A percentile compares a stretch with the other conserved stretches of the same genome.
Evolutionary conservation across 768 basidiomycete species (phyloP).

Genomic region (Leccinum boreale): DNA sequence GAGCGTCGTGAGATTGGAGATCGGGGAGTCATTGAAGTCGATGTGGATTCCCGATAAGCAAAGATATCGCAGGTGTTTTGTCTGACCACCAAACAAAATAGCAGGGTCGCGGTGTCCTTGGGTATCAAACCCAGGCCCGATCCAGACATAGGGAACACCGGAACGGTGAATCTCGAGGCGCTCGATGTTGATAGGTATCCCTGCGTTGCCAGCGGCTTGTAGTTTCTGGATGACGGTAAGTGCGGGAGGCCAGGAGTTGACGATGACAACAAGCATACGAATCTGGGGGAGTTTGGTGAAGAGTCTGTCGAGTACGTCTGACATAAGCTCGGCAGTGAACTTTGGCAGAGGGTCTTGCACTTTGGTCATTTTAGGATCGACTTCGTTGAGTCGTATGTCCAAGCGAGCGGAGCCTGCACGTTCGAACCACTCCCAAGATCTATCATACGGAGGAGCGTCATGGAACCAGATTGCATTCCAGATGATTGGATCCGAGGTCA

Average conservation of each 20-base stretch:
- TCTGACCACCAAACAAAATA: slow-evolving; percentile 49
- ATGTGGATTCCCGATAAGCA: slow-evolving; percentile 58
- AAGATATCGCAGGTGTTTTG: slow-evolving; percentile 47
- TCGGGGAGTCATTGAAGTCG: slow-evolving; percentile 49
- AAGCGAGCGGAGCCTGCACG: slow-evolving; percentile 53
- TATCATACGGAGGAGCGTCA: slow-evolving; percentile 46
- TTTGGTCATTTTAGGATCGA: slow-evolving; percentile 22
- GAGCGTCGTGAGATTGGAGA: slow-evolving; percentile 57
- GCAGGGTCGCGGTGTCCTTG: slow-evolving; percentile 31
- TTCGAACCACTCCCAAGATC: slow-evolving; percentile 54
- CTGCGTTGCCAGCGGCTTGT: slow-evolving; percentile 31
- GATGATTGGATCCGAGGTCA: slow-evolving; percentile 46
- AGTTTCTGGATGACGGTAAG: slow-evolving; percentile 51
- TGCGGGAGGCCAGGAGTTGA: slow-evolving; percentile 54
- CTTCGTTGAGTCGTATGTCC: slow-evolving; percentile 61
- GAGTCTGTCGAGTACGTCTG: slow-evolving; percentile 46
- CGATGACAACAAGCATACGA: slow-evolving; percentile 55
- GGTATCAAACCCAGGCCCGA: slow-evolving; percentile 41
- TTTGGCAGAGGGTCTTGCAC: slow-evolving; percentile 24
- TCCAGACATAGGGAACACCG: slow-evolving; percentile 45
- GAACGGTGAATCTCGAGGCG: slow-evolving; percentile 64
- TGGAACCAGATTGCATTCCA: slow-evolving; percentile 70
- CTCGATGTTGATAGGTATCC: slow-evolving; percentile 45
- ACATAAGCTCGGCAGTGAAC: slow-evolving; percentile 44
- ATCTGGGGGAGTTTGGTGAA: slow-evolving; percentile 54